Conservation (phyloP, 345 rosid species). For the Corymbia maculata region DNA sequence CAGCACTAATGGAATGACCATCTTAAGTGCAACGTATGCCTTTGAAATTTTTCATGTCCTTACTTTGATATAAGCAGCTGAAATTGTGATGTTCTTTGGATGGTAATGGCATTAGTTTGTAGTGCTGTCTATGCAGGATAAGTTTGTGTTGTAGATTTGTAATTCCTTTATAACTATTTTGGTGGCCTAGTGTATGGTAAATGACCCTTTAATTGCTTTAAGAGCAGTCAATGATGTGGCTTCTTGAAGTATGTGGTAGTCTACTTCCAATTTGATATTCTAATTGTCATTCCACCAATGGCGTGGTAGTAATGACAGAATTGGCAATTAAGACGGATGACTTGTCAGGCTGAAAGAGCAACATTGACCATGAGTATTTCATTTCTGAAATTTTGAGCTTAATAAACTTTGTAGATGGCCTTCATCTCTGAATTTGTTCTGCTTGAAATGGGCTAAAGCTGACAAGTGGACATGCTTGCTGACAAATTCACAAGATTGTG, state of each 20-base stretch:
- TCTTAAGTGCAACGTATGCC: not conserved
- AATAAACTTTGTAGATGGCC: not conserved
- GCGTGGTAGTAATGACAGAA: not conserved
- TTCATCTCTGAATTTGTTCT: not conserved
- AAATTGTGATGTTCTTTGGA: not conserved
- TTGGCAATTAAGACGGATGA: not conserved
- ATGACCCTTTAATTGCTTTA: not conserved
- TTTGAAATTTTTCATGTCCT: not conserved
- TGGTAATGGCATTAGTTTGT: not conserved
- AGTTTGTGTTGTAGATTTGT: not conserved
- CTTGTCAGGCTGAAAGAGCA: not conserved
- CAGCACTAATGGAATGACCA: not conserved
- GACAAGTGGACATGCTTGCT: not conserved
- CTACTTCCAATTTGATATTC: not conserved
- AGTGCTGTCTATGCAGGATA: not conserved
- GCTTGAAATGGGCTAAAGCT: not conserved
- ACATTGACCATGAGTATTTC: not conserved
- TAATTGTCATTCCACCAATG: not conserved
- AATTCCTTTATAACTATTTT: not conserved
- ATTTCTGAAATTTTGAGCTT: not conserved
- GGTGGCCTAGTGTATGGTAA: not conserved
- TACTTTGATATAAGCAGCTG: not conserved
- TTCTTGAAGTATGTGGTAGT: not conserved
- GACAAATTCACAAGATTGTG: not conserved
- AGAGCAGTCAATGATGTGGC: not conserved